Evolutionary conservation across 768 basidiomycete species (phyloP), one percentile per base, ranked within the genome.

Genomic region (Xerocomus brunneocitrinus): DNA sequence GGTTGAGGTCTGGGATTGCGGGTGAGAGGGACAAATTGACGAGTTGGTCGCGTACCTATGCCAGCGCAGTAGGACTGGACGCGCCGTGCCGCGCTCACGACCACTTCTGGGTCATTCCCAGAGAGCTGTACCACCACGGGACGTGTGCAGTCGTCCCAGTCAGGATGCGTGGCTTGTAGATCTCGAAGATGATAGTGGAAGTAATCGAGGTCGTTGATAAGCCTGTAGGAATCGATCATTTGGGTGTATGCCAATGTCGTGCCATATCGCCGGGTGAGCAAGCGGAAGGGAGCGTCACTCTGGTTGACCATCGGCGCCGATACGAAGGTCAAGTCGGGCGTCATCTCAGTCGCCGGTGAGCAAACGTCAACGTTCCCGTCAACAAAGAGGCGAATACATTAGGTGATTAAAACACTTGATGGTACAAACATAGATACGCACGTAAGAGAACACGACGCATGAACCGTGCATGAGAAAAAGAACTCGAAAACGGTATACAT

Each of bases 231-330:
- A 43, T 77, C 71, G 35, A 86, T 81, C 89, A 91, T 91, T 63
- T 91, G 88, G 3, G 89, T 87, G 68, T 87, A 89, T 14, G 81
- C 73, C 59, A 83, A 63, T 1, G 87, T 87, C 27, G 85, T 79
- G 19, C 84, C 83, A 67, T 89, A 77, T 54, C 71, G 73, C 50
- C 79, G 76, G 3, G 79, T 79, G 48, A 90, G 76, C 12, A 79
- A 58, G 32, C 89, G 77, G 61, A 89, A 91, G 1, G 89, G 85
- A 0, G 85, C 75, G 59, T 91, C 89, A 27, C 86, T 88, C 63
- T 89, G 88, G 54, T 87, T 83, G 53, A 91, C 79, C 87, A 89
- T 89, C 3, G 87, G 87, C 7, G 87, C 87, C 7, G 84, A 76
- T 49, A 88, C 77, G 52, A 68, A 74, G 24, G 63, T 56, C 53